Percentiles rank a stretch among this genome's conserved stretches.
Conservation (phyloP, 2,329 filamentous ascomycete species). For the Claviceps arundinis region DNA sequence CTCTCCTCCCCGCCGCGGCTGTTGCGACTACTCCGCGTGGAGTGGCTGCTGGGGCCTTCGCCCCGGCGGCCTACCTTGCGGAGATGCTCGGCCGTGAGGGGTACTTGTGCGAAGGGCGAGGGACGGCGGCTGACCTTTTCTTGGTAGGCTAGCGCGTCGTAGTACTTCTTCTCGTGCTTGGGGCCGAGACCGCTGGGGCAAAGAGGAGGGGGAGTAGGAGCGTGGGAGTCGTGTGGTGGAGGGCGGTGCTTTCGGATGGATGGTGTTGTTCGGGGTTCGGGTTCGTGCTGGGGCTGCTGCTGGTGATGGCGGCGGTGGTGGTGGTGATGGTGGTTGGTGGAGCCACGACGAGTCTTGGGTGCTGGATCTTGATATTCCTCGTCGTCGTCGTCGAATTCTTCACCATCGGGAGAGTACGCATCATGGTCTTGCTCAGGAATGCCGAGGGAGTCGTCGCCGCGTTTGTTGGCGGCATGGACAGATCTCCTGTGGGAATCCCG, state of each 20-base stretch:
- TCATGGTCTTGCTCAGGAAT: conserved; percentile 26
- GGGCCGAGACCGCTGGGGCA: conserved; percentile 19
- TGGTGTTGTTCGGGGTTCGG: conserved; percentile 8
- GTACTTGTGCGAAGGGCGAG: conserved; percentile 18
- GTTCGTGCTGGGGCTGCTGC: too few species aligned
- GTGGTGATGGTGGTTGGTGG: conserved; percentile 9
- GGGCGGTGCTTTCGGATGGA: conserved; percentile 22
- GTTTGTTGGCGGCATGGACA: conserved; percentile 19
- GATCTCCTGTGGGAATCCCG: conserved; percentile 16
- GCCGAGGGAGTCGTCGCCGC: conserved; percentile 24
- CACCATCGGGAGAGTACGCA: conserved; percentile 4
- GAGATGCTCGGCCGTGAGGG: conserved; percentile 43
- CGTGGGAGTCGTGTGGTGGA: conserved; percentile 26
- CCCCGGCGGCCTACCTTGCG: conserved; percentile 34
- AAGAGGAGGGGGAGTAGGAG: conserved; percentile 11
- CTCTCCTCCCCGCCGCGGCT: conserved; percentile 50
- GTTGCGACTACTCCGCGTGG: conserved; percentile 45
- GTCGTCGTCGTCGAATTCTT: too few species aligned
- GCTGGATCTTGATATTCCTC: too few species aligned
- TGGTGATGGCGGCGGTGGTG: too few species aligned
- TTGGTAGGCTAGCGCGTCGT: conserved; percentile 33
- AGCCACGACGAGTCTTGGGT: conserved; percentile 15
- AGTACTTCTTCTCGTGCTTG: conserved; percentile 24
- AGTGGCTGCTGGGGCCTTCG: conserved; percentile 38
- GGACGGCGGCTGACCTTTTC: conserved; percentile 33